Evolutionary conservation across 257 asterid species (phyloP), one percentile per base, ranked within the genome.

Genomic region (Oldenlandia corymbosa): DNA sequence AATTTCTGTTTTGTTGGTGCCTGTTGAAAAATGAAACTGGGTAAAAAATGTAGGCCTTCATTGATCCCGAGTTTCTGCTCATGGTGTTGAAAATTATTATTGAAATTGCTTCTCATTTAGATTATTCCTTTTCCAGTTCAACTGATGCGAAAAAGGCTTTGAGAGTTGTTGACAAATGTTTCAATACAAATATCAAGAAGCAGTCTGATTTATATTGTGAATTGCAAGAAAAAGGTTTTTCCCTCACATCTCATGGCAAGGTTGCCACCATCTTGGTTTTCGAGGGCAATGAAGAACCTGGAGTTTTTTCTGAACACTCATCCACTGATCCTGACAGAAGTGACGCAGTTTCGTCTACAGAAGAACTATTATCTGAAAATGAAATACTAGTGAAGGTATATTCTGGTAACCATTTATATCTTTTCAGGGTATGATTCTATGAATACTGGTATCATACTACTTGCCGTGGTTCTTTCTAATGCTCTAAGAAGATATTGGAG

Each of bases 221-320:
- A 73, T 74, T 85, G 74, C 84, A 75, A 72, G 70, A 69, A 65
- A 82, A 71, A 62, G 96, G 97, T 47, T 69, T 54, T 52, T 45
- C 47, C 78, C 81, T 92, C 73, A 71, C 73, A 57, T 74, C 85
- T 63, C 71, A 62, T 64, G 99, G 99, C 32, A 87, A 92, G 80
- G 84, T 77, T 66, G 96, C 91, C 7, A 58, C 74, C 31, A 72
- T 85, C 73, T 60, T 89, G 69, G 67, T 80, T 31, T 73, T 84
- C 76, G 79, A 76, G 36, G 87, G 76, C 23, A 30, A 55, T 30
- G 69, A 72, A 55, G 70, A 71, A 53, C 66, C 65, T 28, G 69
- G 60, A 70, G 51, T 52, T 28, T 65, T 62, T 59, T 63, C 77
- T 68, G 68, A 62, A n/a, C 55, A 68, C 36, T 57, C 30, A 54